These are phyloP conservation scores for Hypericum perforatum DNA, from an alignment of 345 rosid species.

Conservation along the genomic window DNA sequence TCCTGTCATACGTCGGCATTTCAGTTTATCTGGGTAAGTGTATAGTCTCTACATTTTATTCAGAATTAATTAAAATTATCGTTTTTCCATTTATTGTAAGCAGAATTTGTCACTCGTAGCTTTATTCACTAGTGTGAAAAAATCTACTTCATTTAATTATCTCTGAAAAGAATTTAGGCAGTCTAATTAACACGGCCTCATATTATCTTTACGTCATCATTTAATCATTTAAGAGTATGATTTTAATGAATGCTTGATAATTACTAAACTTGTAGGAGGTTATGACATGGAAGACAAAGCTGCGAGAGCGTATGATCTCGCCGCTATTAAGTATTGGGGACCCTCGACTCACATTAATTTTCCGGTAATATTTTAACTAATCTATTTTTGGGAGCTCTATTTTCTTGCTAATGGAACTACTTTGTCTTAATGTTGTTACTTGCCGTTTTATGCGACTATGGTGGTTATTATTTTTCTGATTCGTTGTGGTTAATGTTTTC, in stretches of 20 bases:
- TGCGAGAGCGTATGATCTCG: conserved; percentile 76
- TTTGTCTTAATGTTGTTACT: not conserved
- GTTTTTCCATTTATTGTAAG: no score
- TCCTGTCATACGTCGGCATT: conserved; percentile 21
- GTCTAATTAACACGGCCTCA: no score
- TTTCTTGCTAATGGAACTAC: not conserved
- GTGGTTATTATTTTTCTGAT: no score
- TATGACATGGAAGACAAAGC: conserved; percentile 89
- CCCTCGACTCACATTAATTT: conserved; percentile 70
- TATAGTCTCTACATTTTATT: not conserved
- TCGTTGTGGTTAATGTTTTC: not conserved
- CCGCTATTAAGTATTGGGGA: conserved; percentile 85
- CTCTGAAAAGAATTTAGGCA: no score
- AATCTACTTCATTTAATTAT: no score
- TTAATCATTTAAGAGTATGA: no score
- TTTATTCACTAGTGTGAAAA: no score
- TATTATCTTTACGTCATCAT: no score
- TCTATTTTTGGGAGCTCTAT: no score
- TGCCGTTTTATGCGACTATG: no score
- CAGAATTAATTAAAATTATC: not conserved
- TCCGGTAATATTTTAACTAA: conserved; percentile 26
- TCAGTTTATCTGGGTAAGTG: conserved; percentile 70
- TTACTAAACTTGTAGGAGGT: conserved; percentile 36
- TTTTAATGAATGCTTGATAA: no score
- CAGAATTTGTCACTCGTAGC: no score